These are phyloP conservation scores for Trichoderma sp. DNA, from an alignment of 2,329 filamentous ascomycete genomes.

Conservation along the genomic window DNA sequence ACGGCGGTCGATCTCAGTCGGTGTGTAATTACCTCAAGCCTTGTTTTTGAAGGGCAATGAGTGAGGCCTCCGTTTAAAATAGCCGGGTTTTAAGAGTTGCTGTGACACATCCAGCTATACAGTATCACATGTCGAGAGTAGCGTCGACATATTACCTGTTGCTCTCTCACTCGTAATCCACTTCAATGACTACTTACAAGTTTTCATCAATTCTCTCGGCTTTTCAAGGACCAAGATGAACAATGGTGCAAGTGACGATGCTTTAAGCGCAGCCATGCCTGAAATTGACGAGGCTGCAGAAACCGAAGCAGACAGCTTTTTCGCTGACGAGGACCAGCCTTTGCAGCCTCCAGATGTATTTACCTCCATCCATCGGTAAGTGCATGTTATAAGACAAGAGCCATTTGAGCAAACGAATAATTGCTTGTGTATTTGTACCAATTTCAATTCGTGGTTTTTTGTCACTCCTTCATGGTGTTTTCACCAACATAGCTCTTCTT, in stretches of 20 bases:
- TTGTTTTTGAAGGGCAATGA: background rate
- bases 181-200: background rate
- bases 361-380: conserved; percentile 22
- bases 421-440: background rate
- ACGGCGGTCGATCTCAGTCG: background rate
- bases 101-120: background rate
- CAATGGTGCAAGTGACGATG: background rate
- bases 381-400: background rate
- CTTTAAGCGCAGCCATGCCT: background rate
- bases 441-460: too few species aligned
- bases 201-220: background rate
- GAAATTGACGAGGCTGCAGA: background rate
- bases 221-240: background rate
- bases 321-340: background rate
- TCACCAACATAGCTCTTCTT: background rate
- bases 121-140: background rate
- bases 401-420: background rate
- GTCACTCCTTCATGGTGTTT: too few species aligned
- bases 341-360: conserved; percentile 9
- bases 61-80: conserved; percentile 1
- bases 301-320: background rate
- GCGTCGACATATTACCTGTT: too few species aligned
- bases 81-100: background rate
- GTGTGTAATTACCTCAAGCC: conserved; percentile 18
- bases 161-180: background rate